Base-by-base conservation (phyloP, 768 basidiomycete genomes). In the Inosperma sp. region DNA sequence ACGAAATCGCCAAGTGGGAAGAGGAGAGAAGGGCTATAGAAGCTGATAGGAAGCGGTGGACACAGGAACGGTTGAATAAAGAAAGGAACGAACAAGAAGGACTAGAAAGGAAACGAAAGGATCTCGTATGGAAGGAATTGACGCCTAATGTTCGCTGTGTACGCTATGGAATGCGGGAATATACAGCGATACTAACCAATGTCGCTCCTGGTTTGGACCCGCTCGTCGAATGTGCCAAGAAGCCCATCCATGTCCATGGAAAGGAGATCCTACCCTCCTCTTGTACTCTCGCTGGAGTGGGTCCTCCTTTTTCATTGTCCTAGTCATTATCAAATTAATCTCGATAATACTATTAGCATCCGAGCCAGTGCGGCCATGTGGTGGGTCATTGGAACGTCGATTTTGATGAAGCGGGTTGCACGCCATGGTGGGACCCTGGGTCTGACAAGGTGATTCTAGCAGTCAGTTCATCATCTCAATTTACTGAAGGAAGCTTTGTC, bases 161-260 rank as follows among this genome's bases (percentile, higher is more conserved):
- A 10, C 39, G 54, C 0, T 62, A 62, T 43, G 56, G 50, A 6
- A 54, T 53, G 17, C 55, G 61, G 29, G 54, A 62, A 35, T 59
- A 60, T 39, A 57, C 42, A 3, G 51, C 59, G 2, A 56, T 40
- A 7, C 42, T 62, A 10, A 23, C 51, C 9, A 42, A 54, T 14
- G 51, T 60, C 10, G 50, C 54, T 12, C 13, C 49, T 10, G 59
- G 59, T 10, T 49, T 57, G 17, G 49, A 60, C 27, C 51, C 54
- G 9, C 14, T 56, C 9, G 31, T 45, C 13, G 59, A 58, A 47
- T 62, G 61, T 37, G 3, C 12, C 22, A 43, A 43, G 9, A 60
- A 58, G 31, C 5, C 52, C 2, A 33, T 54, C 13, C 33, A 26
- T 14, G 48, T 62, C 21, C 50, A 55, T 35, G 61, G 61, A 5